Conservation (phyloP, 2,329 filamentous ascomycete genomes). For the Monosporascus cannonballus region DNA sequence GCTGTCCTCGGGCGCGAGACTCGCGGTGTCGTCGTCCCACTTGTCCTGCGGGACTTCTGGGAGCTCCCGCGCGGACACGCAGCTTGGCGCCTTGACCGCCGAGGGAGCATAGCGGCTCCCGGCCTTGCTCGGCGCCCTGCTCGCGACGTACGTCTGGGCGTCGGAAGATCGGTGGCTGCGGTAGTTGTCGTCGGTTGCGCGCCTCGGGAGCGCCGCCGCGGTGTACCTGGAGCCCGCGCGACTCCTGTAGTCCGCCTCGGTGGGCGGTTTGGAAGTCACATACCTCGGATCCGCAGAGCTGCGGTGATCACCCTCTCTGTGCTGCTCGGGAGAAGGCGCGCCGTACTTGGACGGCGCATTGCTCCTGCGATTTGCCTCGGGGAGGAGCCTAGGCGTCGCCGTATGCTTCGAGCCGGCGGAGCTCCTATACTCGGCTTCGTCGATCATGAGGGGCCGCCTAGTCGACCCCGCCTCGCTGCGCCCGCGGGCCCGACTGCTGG, state of each 20-base stretch:
- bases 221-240: slow-evolving; percentile 20
- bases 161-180: slow-evolving; percentile 18
- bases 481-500: slow-evolving; percentile 28
- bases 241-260: slow-evolving; percentile 16
- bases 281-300: slow-evolving; percentile 5
- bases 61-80: slow-evolving; percentile 2
- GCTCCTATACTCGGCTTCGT: slow-evolving; percentile 36
- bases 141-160: background rate
- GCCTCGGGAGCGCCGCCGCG: slow-evolving; percentile 7
- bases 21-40: slow-evolving; percentile 44
- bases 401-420: slow-evolving; percentile 31
- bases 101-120: background rate
- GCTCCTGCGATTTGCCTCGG: slow-evolving; percentile 15
- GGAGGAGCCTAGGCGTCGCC: slow-evolving; percentile 21
- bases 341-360: background rate
- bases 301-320: background rate
- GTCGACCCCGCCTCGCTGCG: slow-evolving; percentile 34
- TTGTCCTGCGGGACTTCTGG: too few relatives aligned
- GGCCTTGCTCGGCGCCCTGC: background rate
- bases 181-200: slow-evolving; percentile 8
- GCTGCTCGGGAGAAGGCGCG: background rate
- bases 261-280: background rate
- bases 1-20: slow-evolving; percentile 54
- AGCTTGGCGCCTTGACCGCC: background rate
- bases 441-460: slow-evolving; percentile 32